These are phyloP conservation scores for Amaranthus palmeri DNA, from an alignment of 148 eudicot species.

Conservation along the genomic window DNA sequence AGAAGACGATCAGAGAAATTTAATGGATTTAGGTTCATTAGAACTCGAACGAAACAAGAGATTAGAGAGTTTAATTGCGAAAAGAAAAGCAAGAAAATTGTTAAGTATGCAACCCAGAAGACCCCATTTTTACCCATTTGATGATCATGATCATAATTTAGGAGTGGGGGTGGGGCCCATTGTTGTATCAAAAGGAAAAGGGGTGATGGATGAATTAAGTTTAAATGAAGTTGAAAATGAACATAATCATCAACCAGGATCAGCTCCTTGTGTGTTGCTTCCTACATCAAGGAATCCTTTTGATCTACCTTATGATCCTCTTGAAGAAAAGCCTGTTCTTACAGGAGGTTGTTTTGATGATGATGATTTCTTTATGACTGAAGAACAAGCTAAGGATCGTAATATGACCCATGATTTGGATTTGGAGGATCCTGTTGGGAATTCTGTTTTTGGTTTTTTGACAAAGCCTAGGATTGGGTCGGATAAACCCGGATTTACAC, in stretches of 20 bases:
- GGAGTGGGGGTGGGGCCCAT: constrained; percentile 18
- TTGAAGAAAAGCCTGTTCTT: constrained; percentile 72
- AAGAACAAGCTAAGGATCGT: constrained; percentile 36
- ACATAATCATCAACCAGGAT: constrained; percentile 44
- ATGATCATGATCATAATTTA: constrained; percentile 15
- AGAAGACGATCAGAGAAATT: constrained; percentile 48
- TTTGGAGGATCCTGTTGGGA: constrained; percentile 19
- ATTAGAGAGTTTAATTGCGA: constrained; percentile 63
- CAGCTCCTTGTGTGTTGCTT: constrained; percentile 62
- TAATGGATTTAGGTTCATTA: constrained; percentile 49
- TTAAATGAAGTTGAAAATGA: neutral
- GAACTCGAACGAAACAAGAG: constrained; percentile 64
- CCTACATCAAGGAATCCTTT: constrained; percentile 52
- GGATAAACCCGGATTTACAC: constrained; percentile 25
- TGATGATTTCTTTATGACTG: constrained; percentile 43
- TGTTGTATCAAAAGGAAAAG: constrained; percentile 23
- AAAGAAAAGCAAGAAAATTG: constrained; percentile 48
- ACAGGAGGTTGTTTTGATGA: constrained; percentile 58
- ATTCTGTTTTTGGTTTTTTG: constrained; percentile 24
- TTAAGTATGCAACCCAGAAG: constrained; percentile 46
- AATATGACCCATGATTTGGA: constrained; percentile 27
- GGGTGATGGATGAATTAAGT: too few species aligned
- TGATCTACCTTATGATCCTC: constrained; percentile 80
- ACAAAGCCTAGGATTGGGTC: constrained; percentile 21
- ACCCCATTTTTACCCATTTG: constrained; percentile 20